Base-by-base conservation (phyloP, 257 asterid species). In the Primulina huaijiensis region DNA sequence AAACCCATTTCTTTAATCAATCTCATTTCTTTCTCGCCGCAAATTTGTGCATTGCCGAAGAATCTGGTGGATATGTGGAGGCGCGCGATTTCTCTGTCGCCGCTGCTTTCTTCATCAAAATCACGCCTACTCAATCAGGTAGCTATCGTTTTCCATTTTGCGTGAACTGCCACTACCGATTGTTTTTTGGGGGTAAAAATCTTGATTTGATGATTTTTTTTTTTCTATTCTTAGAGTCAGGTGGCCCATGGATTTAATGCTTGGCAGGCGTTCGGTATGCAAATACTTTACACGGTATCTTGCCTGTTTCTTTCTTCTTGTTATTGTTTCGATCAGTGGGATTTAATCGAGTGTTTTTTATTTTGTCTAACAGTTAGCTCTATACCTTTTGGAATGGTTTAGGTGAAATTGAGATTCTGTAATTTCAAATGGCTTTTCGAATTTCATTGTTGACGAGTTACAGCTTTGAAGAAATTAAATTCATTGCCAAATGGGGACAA, bases 41-140 rank as follows among this genome's bases (percentile, higher is more conserved):
- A 31, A 31, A 4, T 31, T 31, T 31, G 34, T 31, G 34, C 29
- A 11, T 43, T 59, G 14, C 60, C 35, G 14, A 37, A 38, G 56
- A 75, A 57, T 53, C 79, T 6, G 53, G 53, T 43, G 57, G 82
- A 78, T 74, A 91, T 91, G 97, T 89, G 95, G 96, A 77, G 88
- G 86, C 96, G 92, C 70, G 79, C 74, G 53, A 75, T 75, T 72
- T 80, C 87, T 72, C 82, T 84, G 9, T 82, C 85, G 70, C 78
- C 78, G 61, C 76, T 82, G 61, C 55, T 83, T 78, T 80, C 84
- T 34, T 79, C 81, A 35, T 74, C 88, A 60, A 76, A 81, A 69
- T 78, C 81, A 66, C 75, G 84, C 53, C 78, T 78, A 63, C 81
- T 75, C 50, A 73, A 80, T 77, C 96, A 83, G 80, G 97, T 83